These are phyloP conservation scores for Candolleomyces aberdarensis DNA, from an alignment of 768 basidiomycete genomes.

Conservation along the genomic window DNA sequence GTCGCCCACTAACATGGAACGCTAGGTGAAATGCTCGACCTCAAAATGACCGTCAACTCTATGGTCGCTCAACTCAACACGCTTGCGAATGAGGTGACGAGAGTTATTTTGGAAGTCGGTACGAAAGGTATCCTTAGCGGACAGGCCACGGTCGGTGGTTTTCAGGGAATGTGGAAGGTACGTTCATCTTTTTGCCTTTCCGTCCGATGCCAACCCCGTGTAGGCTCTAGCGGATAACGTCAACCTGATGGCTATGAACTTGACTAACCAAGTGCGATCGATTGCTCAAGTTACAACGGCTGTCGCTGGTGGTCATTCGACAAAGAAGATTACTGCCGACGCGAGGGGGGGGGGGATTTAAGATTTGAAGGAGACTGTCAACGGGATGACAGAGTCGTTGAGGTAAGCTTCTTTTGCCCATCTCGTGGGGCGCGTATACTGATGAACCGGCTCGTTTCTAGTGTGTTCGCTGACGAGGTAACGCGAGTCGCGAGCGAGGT, in stretches of 20 bases:
- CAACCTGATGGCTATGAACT: constrained; percentile 92
- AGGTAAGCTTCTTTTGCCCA: no score
- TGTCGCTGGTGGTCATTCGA: constrained; percentile 89
- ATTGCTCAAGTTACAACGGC: constrained; percentile 93
- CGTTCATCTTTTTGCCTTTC: no score
- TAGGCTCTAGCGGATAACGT: no score
- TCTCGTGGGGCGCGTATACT: no score
- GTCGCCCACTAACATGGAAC: no score
- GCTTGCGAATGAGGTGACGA: constrained; percentile 80
- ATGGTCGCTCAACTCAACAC: constrained; percentile 42
- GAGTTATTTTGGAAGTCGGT: constrained; percentile 90
- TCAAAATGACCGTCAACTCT: no score
- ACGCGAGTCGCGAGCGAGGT: no score
- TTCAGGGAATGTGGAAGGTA: constrained; percentile 94
- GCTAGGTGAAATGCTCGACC: no score
- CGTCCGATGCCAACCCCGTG: no score
- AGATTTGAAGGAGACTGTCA: constrained; percentile 89
- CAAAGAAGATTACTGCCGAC: constrained; percentile 89
- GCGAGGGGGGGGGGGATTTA: constrained; percentile 92
- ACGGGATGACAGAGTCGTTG: constrained; percentile 85
- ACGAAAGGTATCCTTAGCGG: constrained; percentile 93
- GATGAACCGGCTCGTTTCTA: no score
- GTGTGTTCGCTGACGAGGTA: no score
- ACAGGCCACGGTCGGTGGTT: constrained; percentile 90
- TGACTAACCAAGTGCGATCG: constrained; percentile 85